Conservation (phyloP, 768 basidiomycete genomes). For the Leccinum uliginosum region DNA sequence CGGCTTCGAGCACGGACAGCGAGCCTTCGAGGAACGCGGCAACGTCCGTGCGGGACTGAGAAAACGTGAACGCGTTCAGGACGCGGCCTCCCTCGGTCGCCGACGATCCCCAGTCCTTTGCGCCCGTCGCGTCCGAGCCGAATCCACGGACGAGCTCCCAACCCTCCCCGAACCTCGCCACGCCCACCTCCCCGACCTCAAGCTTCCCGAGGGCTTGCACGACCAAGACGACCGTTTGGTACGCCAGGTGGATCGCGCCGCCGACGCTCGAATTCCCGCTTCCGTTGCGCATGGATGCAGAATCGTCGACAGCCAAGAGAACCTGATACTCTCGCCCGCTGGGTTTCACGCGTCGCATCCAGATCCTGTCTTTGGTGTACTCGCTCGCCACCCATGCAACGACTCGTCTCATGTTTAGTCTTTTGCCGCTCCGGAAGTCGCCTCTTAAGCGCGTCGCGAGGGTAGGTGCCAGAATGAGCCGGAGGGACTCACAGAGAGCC, state of each 20-base stretch:
- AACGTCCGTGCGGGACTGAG: conserved; percentile 87
- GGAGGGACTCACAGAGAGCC: conserved; percentile 90
- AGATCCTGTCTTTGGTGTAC: conserved; percentile 99
- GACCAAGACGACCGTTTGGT: conserved; percentile 88
- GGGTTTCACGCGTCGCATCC: conserved; percentile 91
- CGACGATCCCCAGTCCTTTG: conserved; percentile 38
- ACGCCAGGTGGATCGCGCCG: conserved; percentile 75
- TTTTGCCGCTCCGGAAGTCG: conserved; percentile 96
- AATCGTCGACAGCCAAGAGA: conserved; percentile 92
- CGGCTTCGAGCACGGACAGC: conserved; percentile 67
- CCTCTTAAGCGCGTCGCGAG: conserved; percentile 90
- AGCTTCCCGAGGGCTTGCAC: conserved; percentile 86
- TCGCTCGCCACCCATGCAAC: conserved; percentile 97
- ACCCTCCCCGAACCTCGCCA: conserved; percentile 84
- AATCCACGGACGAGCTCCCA: conserved; percentile 90
- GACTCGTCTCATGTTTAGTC: conserved; percentile 98
- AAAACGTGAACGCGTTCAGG: conserved; percentile 82
- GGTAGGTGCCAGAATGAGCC: conserved; percentile 94
- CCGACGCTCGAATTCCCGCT: conserved; percentile 4
- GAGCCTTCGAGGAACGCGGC: conserved; percentile 77
- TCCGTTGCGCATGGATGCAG: conserved; percentile 73
- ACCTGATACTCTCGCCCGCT: conserved; percentile 95
- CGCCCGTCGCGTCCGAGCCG: conserved; percentile 78
- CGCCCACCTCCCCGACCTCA: conserved; percentile 91
- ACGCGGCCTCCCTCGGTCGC: conserved; percentile 38